A percentile compares a stretch with the other conserved stretches of the same genome.
Conservation (phyloP, 371 early-diverging fungal genomes). For the Syncephalastrum contaminatum region DNA sequence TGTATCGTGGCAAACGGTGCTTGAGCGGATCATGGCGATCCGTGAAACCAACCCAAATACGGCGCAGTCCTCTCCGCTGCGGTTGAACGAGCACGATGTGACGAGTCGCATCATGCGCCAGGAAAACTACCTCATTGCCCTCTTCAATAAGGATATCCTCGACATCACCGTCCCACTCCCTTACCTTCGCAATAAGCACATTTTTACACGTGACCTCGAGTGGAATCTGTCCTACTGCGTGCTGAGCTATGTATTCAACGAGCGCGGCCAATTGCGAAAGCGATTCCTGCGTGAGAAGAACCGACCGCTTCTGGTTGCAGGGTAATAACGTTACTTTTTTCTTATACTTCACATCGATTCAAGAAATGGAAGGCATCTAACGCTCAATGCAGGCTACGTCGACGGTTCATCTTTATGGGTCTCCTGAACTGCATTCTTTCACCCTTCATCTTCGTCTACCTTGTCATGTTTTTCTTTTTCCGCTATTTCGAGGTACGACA, state of each 20-base stretch:
- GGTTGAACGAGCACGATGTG: slow-evolving; percentile 86
- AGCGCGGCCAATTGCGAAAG: slow-evolving; percentile 78
- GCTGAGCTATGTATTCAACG: slow-evolving; percentile 83
- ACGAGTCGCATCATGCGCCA: slow-evolving; percentile 95
- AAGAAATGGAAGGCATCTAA: no score
- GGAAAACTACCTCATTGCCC: slow-evolving; percentile 95
- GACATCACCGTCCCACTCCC: slow-evolving; percentile 71
- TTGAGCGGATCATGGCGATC: slow-evolving; percentile 65
- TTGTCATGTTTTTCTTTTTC: slow-evolving; percentile 87
- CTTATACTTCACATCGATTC: background rate
- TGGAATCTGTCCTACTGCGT: slow-evolving; percentile 91
- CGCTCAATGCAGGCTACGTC: slow-evolving; percentile 55
- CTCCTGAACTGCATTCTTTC: slow-evolving; percentile 79
- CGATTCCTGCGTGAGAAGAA: slow-evolving; percentile 72
- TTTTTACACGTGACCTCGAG: slow-evolving; percentile 86
- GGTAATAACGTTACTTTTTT: slow-evolving; percentile 25
- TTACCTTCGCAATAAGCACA: slow-evolving; percentile 41
- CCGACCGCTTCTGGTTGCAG: slow-evolving; percentile 59
- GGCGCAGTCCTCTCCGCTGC: slow-evolving; percentile 39
- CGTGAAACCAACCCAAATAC: slow-evolving; percentile 73
- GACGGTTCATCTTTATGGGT: slow-evolving; percentile 88
- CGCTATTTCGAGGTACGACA: slow-evolving; percentile 86
- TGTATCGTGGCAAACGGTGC: slow-evolving; percentile 76
- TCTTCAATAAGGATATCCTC: slow-evolving; percentile 90
- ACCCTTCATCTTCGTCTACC: slow-evolving; percentile 85